Evolutionary conservation across 176 grass and related monocot species (phyloP), one percentile per base, ranked within the genome.

Genomic region (Guadua angustifolia): DNA sequence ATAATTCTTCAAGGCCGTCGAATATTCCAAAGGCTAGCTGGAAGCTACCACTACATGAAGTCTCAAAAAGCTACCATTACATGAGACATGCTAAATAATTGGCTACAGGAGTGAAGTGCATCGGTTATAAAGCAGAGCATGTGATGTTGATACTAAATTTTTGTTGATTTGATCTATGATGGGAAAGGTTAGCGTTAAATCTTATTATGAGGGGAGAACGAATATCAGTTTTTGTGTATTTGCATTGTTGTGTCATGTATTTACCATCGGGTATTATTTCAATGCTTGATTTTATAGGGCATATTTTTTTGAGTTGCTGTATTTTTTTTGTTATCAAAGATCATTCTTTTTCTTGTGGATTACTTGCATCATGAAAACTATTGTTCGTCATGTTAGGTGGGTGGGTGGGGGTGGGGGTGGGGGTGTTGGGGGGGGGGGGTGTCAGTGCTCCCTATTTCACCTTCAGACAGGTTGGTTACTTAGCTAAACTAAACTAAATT

Each of bases 111-210:
- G 67, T 59, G 25, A 78, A 59, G 73, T 33, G 66, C 43, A 16
- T 74, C 33, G 6, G 51, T 73, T 83, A 78, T 52, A 86, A 83
- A 79, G 68, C 40, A 46, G 60, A 17, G 75, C 67, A 70, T 87
- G 67, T 50, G 40, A 81, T 78, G 67, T 68, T 79, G 84, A 79
- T 79, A 67, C 62, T 62, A 17, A 74, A 38, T 83, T 90, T 85
- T 79, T 83, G 79, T 74, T 74, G 50, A 58, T 68, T 69, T 87
- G 51, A 68, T 66, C 51, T 53, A 14, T 89, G 76, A 69, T 35
- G 50, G 13, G 69, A 69, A 75, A 71, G 69, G 22, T 51, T 39
- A 2, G 22, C 32, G 59, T 66, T 73, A 35, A 84, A 65, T 46
- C 33, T 61, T 61, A 36, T 77, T 47, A 12, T 25, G 14, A 42